Evolutionary conservation across 441 rosid species (phyloP).

Genomic region (Erodium trifolium): DNA sequence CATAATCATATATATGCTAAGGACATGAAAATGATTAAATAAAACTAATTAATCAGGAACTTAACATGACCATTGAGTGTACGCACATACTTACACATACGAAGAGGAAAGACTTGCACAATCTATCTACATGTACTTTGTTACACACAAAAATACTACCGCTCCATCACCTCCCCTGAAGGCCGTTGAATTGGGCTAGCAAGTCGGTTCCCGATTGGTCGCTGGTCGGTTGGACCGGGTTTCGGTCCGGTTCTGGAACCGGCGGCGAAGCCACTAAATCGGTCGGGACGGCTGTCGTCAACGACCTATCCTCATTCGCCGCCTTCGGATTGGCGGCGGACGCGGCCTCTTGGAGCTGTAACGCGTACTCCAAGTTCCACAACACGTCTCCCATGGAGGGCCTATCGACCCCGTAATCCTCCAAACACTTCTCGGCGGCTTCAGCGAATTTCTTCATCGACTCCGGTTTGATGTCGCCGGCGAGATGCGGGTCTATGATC

Average conservation of each 20-base stretch:
- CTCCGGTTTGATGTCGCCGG: conserved; percentile 55
- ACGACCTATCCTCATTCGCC: conserved; percentile 38
- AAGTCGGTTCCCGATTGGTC: conserved; percentile 13
- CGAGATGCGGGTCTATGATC: conserved; percentile 63
- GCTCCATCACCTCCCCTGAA: conserved; percentile 5
- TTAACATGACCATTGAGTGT: too few species aligned
- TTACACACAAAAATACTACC: too few species aligned
- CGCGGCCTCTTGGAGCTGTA: conserved; percentile 71
- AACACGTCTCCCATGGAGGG: conserved; percentile 93
- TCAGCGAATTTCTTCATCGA: conserved; percentile 81
- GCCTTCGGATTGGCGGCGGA: conserved; percentile 31
- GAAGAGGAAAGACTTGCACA: too few species aligned
- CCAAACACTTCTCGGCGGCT: conserved; percentile 83
- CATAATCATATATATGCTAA: too few species aligned
- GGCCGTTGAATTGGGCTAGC: conserved; percentile 5
- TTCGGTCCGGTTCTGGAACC: conserved; percentile 31
- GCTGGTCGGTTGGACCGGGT: conserved; percentile 18
- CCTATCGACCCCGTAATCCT: conserved; percentile 70
- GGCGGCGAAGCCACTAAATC: conserved; percentile 18
- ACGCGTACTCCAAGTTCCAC: conserved; percentile 88
- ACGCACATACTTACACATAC: too few species aligned
- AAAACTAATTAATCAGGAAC: too few species aligned
- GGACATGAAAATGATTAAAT: too few species aligned
- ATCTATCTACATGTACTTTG: too few species aligned
- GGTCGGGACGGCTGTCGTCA: conserved; percentile 20